phyloP scores from a whole-genome alignment of 2,329 filamentous ascomycete genomes.

The Aspergillus fijiensis region DNA sequence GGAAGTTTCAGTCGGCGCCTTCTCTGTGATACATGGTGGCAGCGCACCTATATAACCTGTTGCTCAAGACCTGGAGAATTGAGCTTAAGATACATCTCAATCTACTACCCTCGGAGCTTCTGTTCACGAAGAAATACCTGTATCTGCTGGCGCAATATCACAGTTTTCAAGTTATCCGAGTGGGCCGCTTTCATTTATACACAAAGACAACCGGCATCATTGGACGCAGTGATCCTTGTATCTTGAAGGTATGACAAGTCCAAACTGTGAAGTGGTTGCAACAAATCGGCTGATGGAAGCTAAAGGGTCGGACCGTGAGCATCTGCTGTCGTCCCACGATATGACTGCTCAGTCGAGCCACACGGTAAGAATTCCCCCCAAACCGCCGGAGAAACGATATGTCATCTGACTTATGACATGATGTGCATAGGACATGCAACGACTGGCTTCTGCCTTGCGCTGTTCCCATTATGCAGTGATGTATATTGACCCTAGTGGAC shows the following conservation, averaged over 20 bases:
- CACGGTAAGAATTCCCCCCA: constrained; percentile 15
- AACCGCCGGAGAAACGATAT: background rate
- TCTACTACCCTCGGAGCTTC: background rate
- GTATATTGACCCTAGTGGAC: constrained; percentile 37
- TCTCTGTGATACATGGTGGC: constrained; percentile 17
- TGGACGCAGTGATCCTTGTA: background rate
- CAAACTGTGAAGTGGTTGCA: constrained; percentile 15
- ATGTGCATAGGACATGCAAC: constrained; percentile 18
- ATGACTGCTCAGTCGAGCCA: constrained; percentile 21
- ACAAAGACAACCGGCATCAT: background rate
- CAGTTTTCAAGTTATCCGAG: background rate
- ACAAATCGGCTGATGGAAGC: constrained; percentile 15
- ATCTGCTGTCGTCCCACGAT: constrained; percentile 22
- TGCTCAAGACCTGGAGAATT: constrained; percentile 1
- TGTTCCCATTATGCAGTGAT: constrained; percentile 40
- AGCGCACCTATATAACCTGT: constrained; percentile 7
- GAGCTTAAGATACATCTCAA: constrained; percentile 4
- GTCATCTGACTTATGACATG: constrained; percentile 13
- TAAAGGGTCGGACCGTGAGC: constrained; percentile 17
- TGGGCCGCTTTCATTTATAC: background rate
- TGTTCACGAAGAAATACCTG: background rate
- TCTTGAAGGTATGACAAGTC: constrained; percentile 17
- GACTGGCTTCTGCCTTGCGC: constrained; percentile 23
- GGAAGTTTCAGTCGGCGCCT: background rate
- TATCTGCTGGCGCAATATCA: background rate